Evolutionary conservation across 306 rosid genomes (phyloP), one percentile per base, ranked within the genome.

Genomic region (Comarum palustre): DNA sequence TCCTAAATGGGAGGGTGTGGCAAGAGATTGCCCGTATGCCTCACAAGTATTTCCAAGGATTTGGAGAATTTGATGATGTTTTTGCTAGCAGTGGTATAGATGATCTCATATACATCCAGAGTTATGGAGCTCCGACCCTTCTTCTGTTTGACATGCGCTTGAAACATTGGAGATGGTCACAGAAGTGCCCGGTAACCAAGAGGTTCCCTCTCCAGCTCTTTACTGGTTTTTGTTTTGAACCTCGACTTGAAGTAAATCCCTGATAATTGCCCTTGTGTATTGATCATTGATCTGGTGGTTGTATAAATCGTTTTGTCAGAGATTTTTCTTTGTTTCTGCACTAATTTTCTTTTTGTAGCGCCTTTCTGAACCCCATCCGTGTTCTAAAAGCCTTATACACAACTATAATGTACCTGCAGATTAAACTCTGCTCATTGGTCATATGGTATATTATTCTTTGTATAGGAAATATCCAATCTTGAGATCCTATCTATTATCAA

Each of bases 21-120:
- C 89, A 83, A 62, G 96, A 95, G 83, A 79, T 91, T 32, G 87
- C 83, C 0, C 85, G 95, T 6, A 88, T 95, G 99, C 99, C 99
- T 0, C 96, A 88, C 50, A 95, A 88, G 80, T 89, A 73, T 84
- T 95, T 91, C 81, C 99, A 95, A 77, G 99, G 99, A 38, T 95
- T 95, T 38, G 99, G 99, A 32, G 97, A 95, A 85, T 79, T 95
- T 4, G 99, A 95, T 70, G 99, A 95, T 62, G 97, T 91, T 71
- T 95, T 95, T 68, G 93, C 91, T 17, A 90, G 99, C 87, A 76
- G 97, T 15, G 99, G 99, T 36, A 78, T 84, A 1, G 96, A 88
- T 70, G 97, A 88, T 72, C 82, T 90, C 17, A 71, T 95, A 51
- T 95, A 90, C 67, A 90, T 95, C 55, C 99, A 95, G 71, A 95